Evolutionary conservation across 345 rosid species (phyloP), one percentile per base, ranked within the genome.

Genomic region (Excoecaria agallocha): DNA sequence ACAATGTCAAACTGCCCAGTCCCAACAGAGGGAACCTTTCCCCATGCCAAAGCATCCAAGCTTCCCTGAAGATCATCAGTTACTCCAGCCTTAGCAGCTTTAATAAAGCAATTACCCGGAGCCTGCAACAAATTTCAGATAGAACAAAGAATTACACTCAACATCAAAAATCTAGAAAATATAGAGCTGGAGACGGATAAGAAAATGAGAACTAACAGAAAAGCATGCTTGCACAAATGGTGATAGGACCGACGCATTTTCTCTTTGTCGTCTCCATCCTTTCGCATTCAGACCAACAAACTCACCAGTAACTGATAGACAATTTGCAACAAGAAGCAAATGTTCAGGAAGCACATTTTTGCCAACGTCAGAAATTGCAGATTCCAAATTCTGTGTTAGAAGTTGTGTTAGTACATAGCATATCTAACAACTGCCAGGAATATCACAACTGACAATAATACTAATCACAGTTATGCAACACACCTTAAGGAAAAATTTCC

Each of bases 151-250:
- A 54, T 61, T 17, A 67, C 25, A 69, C 48, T 35, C 17, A 2
- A 63, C 38, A 37, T 19, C 30, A 50, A 11, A 69, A 66, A 69
- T 70, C 54, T 50, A 64, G 38, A 43, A 66, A 61, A 54, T 45
- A 16, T 17, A n/a, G 39, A 71, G 66, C 58, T 13, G 4, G 8
- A 56, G 73, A 35, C 10, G 71, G 57, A 13, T 20, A n/a, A 57
- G 41, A 61, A 6, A 4, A 48, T 3, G 52, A 73, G 41, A 74
- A 86, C 95, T 87, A 72, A 93, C 99, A 65, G 96, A 89, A 80
- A 95, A 93, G 88, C 96, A 89, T 0, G 96, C 98, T 87, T 90
- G 98, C 83, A 87, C 82, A 72, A 95, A 91, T 8, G 98, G 94
- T 20, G 98, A 86, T 54, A 85, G 59, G 1, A 82, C 86, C 48